Evolutionary conservation across 805 yeast species (phyloP).

Genomic region (Spathaspora boniae): DNA sequence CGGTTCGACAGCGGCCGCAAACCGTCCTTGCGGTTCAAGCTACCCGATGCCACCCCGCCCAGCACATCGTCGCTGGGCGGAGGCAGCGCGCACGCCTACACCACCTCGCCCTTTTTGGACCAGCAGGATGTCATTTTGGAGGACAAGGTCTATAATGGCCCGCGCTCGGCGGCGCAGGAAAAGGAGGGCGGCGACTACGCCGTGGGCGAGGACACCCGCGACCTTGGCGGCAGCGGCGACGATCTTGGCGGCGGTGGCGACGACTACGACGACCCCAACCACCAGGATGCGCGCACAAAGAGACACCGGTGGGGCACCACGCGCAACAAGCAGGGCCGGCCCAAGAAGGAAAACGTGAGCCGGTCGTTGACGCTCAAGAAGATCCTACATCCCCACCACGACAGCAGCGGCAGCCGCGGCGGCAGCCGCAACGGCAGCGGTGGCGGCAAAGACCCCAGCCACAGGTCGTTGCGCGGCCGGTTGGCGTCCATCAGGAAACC

Average conservation of each 20-base stretch:
- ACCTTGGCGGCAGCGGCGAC: background rate
- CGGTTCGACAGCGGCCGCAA: constrained; percentile 13
- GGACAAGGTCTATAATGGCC: constrained; percentile 1
- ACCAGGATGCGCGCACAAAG: constrained; percentile 43
- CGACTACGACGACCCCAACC: constrained; percentile 12
- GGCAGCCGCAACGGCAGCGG: constrained; percentile 2
- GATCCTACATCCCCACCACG: constrained; percentile 27
- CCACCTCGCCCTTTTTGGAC: constrained; percentile 31
- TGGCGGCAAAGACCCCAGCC: constrained; percentile 1
- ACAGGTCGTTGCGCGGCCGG: constrained; percentile 7
- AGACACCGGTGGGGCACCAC: constrained; percentile 92
- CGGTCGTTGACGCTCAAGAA: constrained; percentile 51
- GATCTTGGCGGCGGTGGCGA: constrained; percentile 2
- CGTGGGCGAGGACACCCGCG: no score
- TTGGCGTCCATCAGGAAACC: constrained; percentile 8
- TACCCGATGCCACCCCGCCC: constrained; percentile 20
- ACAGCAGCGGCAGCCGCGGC: constrained; percentile 5
- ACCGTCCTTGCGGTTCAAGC: constrained; percentile 28
- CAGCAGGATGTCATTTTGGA: constrained; percentile 15
- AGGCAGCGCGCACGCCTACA: constrained; percentile 4
- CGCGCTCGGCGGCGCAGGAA: no score
- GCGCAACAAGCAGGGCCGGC: constrained; percentile 68
- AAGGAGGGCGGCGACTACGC: no score
- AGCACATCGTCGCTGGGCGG: background rate
- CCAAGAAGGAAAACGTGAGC: constrained; percentile 43